phyloP scores from a whole-genome alignment of 352 stramenopile genomes.

The Saprolegnia diclina region DNA sequence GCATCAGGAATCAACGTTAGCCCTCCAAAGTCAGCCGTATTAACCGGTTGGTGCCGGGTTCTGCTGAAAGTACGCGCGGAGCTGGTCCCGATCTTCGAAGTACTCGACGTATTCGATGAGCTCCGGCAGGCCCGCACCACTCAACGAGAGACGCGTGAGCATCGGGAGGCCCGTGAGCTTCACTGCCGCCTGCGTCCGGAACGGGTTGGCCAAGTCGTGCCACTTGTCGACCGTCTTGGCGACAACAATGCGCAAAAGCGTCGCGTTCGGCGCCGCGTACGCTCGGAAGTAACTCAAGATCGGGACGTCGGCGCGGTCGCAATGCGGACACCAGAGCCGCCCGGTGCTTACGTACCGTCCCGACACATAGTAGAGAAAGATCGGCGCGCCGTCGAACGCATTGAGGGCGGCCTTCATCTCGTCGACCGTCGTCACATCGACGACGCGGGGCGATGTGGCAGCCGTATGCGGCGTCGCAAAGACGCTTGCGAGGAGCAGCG shows the following conservation, averaged over 20 bases:
- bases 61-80: slow-evolving; percentile 8
- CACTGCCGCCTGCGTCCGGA: slow-evolving; percentile 27
- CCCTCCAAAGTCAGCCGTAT: too few relatives aligned
- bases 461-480: slow-evolving; percentile 51
- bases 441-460: slow-evolving; percentile 30
- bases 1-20: neutral
- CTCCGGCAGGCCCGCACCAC: neutral
- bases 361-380: slow-evolving; percentile 78
- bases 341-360: slow-evolving; percentile 63
- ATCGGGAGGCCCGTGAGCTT: slow-evolving; percentile 10
- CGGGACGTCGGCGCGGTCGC: slow-evolving; percentile 62
- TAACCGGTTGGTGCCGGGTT: neutral
- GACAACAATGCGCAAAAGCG: slow-evolving; percentile 56
- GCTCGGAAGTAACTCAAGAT: slow-evolving; percentile 75
- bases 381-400: slow-evolving; percentile 53
- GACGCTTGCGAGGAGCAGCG: slow-evolving; percentile 53
- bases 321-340: slow-evolving; percentile 77
- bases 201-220: slow-evolving; percentile 73
- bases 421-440: slow-evolving; percentile 31
- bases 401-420: slow-evolving; percentile 38
- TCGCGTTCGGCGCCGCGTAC: slow-evolving; percentile 44
- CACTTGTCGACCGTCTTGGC: slow-evolving; percentile 52
- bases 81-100: slow-evolving; percentile 2
- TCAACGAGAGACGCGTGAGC: neutral
- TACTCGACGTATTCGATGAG: slow-evolving; percentile 9